These are phyloP conservation scores for Komagataella populi DNA, from an alignment of 805 yeast genomes.

Conservation along the genomic window DNA sequence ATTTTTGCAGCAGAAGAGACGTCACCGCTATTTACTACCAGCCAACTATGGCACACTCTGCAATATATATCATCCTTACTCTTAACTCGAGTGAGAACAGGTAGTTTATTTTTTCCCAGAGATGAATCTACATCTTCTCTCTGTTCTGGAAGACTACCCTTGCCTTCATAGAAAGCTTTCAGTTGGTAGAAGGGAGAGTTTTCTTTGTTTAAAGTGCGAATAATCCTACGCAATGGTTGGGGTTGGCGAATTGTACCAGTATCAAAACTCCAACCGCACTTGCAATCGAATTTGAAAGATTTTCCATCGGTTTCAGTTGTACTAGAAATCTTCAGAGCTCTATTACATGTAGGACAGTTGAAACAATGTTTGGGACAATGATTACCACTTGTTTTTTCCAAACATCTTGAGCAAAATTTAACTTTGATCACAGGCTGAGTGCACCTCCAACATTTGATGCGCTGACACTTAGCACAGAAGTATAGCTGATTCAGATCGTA, in stretches of 20 bases:
- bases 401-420: slow-evolving; percentile 17
- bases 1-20: not conserved
- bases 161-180: not conserved
- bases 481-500: slow-evolving; percentile 7
- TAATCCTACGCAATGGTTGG: slow-evolving; percentile 19
- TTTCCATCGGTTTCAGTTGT: slow-evolving; percentile 14
- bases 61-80: not conserved
- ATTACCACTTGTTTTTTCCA: slow-evolving; percentile 2
- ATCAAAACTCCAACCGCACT: slow-evolving; percentile 20
- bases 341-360: slow-evolving; percentile 18
- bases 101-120: not conserved
- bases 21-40: not conserved
- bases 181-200: not conserved
- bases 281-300: slow-evolving; percentile 24
- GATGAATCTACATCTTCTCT: not conserved
- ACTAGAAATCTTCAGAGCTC: slow-evolving; percentile 6
- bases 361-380: slow-evolving; percentile 19
- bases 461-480: slow-evolving; percentile 15
- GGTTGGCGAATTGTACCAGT: slow-evolving; percentile 27
- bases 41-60: not conserved
- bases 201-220: slow-evolving; percentile 4
- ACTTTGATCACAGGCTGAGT: slow-evolving; percentile 7
- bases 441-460: slow-evolving; percentile 16
- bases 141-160: not conserved
- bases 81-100: not conserved